These are phyloP conservation scores for Neurospora sp. DNA, from an alignment of 495 filamentous ascomycete genomes.

Conservation along the genomic window DNA sequence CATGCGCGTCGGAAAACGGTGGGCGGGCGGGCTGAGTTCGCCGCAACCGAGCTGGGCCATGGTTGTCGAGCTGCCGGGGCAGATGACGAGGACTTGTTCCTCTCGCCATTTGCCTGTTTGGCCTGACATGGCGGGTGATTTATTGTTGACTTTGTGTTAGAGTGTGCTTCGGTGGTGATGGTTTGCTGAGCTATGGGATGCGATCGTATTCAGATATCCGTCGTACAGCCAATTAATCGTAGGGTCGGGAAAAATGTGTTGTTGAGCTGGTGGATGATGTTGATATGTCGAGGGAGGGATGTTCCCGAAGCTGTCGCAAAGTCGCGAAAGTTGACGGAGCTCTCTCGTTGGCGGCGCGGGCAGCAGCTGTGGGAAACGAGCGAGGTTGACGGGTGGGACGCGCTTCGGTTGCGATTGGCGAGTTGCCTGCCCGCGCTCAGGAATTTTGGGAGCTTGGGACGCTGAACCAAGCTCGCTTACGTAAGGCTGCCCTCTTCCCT, in stretches of 20 bases:
- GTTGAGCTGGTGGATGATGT: neutral
- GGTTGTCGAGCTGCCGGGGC: slow-evolving; percentile 86
- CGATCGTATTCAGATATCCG: too few relatives aligned
- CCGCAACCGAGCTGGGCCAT: slow-evolving; percentile 87
- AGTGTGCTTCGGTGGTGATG: neutral
- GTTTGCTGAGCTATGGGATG: neutral
- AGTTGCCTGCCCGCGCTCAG: neutral
- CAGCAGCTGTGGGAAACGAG: neutral
- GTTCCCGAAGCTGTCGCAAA: neutral
- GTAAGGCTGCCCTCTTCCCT: neutral
- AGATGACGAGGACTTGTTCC: slow-evolving; percentile 61
- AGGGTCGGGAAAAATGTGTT: neutral
- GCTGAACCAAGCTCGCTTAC: neutral
- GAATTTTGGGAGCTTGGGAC: slow-evolving; percentile 1
- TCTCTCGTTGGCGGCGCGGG: neutral
- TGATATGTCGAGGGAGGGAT: neutral
- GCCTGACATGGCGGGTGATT: slow-evolving; percentile 27
- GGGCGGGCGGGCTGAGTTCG: slow-evolving; percentile 78
- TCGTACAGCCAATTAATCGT: neutral
- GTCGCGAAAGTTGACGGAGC: neutral
- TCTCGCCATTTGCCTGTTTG: slow-evolving; percentile 43
- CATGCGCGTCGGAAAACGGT: slow-evolving; percentile 84
- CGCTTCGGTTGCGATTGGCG: neutral
- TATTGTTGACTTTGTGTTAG: neutral
- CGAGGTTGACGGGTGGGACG: neutral